Evolutionary conservation across 305 asterid species (phyloP).

Genomic region (Solanum aculeatissimum): DNA sequence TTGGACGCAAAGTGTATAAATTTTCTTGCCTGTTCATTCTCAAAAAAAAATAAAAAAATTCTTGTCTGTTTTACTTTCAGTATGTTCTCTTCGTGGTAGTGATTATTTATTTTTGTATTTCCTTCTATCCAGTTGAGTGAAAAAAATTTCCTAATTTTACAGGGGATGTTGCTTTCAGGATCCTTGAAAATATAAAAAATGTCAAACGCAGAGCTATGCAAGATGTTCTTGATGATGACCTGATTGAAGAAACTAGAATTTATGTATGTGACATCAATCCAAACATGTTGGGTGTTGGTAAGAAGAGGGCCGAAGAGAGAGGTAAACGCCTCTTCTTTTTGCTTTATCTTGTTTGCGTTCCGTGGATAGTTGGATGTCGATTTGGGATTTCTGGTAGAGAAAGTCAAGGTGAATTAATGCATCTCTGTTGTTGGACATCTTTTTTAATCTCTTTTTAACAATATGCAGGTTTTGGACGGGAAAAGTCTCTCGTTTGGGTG

Average conservation of each 20-base stretch:
- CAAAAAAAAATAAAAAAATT: too few relatives aligned
- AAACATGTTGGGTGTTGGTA: slow-evolving; percentile 76
- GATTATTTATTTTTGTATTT: background rate
- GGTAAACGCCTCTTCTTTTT: slow-evolving; percentile 17
- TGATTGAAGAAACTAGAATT: slow-evolving; percentile 59
- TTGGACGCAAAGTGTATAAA: background rate
- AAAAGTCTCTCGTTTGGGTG: slow-evolving; percentile 72
- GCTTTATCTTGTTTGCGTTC: background rate
- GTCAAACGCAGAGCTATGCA: slow-evolving; percentile 45
- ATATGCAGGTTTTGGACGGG: slow-evolving; percentile 39
- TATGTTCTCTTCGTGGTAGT: background rate
- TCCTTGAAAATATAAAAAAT: slow-evolving; percentile 45
- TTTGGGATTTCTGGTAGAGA: background rate
- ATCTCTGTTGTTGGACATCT: background rate
- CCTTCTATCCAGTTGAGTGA: background rate
- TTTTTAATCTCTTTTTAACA: background rate
- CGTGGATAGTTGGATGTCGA: background rate
- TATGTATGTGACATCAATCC: slow-evolving; percentile 84
- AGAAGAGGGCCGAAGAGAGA: slow-evolving; percentile 72
- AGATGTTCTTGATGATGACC: slow-evolving; percentile 46
- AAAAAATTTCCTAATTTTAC: slow-evolving; percentile 22
- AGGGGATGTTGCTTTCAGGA: slow-evolving; percentile 97
- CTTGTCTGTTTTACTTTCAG: background rate
- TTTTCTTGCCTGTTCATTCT: background rate
- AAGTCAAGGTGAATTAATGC: background rate